phyloP scores from a whole-genome alignment of 331 rosid species.

The Pyrus hybrid region DNA sequence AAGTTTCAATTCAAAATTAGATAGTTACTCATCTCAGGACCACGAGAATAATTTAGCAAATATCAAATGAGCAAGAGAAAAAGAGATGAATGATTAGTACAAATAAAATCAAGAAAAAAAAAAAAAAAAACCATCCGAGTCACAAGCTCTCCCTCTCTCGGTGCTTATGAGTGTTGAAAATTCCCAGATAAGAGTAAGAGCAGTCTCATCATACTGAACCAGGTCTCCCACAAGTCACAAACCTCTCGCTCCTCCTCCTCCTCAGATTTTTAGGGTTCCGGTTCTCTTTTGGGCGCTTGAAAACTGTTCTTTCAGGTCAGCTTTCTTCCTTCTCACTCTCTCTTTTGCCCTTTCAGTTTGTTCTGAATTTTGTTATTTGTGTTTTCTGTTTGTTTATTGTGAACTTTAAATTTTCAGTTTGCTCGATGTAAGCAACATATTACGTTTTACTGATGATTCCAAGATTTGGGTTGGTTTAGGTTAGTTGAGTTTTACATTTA shows the following conservation, averaged over 20 bases:
- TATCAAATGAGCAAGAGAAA: too few species aligned
- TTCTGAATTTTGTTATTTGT: background rate
- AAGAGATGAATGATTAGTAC: too few species aligned
- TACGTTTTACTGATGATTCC: background rate
- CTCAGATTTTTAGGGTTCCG: constrained; percentile 6
- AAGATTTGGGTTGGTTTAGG: background rate
- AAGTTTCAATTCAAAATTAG: too few species aligned
- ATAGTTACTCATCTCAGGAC: too few species aligned
- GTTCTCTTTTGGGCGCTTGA: background rate
- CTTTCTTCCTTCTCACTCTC: background rate
- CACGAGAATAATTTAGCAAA: too few species aligned
- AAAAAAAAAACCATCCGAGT: background rate
- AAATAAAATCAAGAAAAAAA: background rate
- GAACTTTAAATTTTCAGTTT: background rate
- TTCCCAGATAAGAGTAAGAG: background rate
- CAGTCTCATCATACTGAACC: background rate
- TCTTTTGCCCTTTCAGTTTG: background rate
- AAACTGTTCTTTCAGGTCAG: constrained; percentile 3
- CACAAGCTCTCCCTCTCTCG: background rate
- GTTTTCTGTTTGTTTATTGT: constrained; percentile 7
- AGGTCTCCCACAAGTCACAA: background rate
- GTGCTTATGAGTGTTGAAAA: background rate
- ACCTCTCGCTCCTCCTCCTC: background rate
- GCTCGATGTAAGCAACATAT: background rate
- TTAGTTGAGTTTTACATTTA: constrained; percentile 7